Conservation (phyloP, 495 filamentous ascomycete genomes). For the Xylona heveae region DNA sequence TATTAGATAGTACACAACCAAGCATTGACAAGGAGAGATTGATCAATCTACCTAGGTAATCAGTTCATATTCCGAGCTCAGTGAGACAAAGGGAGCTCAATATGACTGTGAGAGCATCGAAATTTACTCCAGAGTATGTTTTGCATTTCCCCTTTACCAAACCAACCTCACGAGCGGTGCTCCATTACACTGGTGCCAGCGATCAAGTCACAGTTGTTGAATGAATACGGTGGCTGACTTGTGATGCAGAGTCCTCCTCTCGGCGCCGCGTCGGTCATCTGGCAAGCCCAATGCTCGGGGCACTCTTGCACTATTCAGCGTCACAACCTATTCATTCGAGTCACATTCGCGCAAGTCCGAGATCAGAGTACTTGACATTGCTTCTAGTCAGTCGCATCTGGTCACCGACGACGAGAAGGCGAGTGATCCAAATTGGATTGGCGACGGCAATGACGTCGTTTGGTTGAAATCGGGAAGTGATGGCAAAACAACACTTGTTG, state of each 20-base stretch:
- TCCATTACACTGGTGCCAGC: no score
- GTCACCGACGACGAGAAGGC: constrained; percentile 40
- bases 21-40: no score
- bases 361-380: constrained; percentile 54
- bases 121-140: background rate
- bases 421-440: constrained; percentile 60
- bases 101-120: background rate
- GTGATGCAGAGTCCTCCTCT: constrained; percentile 45
- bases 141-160: no score
- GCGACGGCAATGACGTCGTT: constrained; percentile 36
- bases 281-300: constrained; percentile 56
- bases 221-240: constrained; percentile 5
- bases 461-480: constrained; percentile 43
- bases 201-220: no score
- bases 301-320: constrained; percentile 46
- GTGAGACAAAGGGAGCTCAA: no score
- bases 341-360: constrained; percentile 52
- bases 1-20: no score
- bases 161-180: no score
- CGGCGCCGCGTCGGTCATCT: constrained; percentile 58
- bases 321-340: constrained; percentile 66
- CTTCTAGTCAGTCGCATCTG: constrained; percentile 39
- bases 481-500: constrained; percentile 41
- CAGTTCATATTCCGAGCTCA: no score
- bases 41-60: no score